Evolutionary conservation across 495 filamentous ascomycete genomes (phyloP), one percentile per base, ranked within the genome.

Genomic region (Lasiosphaeris hirsuta): DNA sequence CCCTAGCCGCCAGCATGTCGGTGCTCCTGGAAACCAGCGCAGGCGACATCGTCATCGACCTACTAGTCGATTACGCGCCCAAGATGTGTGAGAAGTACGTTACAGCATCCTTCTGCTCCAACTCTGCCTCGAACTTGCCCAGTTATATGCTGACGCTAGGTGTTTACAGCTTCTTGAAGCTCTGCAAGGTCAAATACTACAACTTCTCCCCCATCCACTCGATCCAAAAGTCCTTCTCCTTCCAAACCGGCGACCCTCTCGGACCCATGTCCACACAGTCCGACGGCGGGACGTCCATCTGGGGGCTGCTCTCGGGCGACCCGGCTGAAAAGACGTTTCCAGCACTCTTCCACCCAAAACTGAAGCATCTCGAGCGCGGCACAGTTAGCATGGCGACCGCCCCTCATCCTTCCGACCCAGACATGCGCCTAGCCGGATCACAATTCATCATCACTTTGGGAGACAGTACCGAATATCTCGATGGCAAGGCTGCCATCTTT

Each of bases 151-250:
- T 87, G 79, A 88, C 54, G 6, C 35, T 70, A 50, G 62, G 44
- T 60, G 56, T 57, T 50, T 70, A 40, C 78, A 96, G 91, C 81
- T 96, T 97, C 74, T 77, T 97, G 19, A 97, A 97, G 84, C 89
- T 97, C 64, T 97, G 92, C 83, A 96, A 96, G 70, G 77, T 90
- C 72, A 97, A 96, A 77, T 97, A 96, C 74, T 97, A 96, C 83
- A 97, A 97, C 78, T 97, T 92, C 69, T 86, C 91, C 33, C 92
- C 92, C 37, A 74, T 96, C 53, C 86, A 95, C 74, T 88, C 84
- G 60, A 83, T 97, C 48, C 92, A 96, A 69, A 90, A 89, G 63
- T 84, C 89, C 69, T 96, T 96, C 75, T 92, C 92, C 54, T 96
- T 96, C 72, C 92, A 97, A 66, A 94, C 92, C 53, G 92, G 92